Percentiles rank a stretch among this genome's conserved stretches.
phyloP scores from a whole-genome alignment of 805 yeast species.

The Lipomyces japonicus region DNA sequence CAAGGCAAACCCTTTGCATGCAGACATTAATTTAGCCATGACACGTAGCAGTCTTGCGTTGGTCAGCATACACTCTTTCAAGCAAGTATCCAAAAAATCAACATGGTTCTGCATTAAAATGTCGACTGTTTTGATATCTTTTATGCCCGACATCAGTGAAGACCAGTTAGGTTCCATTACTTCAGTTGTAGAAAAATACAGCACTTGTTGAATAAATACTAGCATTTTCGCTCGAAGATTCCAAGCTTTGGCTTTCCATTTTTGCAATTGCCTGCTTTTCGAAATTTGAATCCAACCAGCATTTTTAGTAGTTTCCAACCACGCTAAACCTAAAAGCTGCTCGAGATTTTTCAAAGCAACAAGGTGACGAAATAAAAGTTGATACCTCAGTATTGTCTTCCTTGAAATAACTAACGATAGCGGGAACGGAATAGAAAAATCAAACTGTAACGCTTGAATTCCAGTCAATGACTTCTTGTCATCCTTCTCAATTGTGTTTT shows the following conservation, averaged over 20 bases:
- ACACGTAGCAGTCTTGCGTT: slow-evolving; percentile 47
- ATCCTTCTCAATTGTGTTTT: slow-evolving; percentile 20
- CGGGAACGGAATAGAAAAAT: slow-evolving; percentile 71
- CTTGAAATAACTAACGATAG: slow-evolving; percentile 68
- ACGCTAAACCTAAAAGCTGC: slow-evolving; percentile 56
- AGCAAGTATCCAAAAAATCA: slow-evolving; percentile 55
- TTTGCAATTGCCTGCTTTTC: slow-evolving; percentile 33
- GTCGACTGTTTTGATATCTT: slow-evolving; percentile 41
- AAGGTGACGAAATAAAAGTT: slow-evolving; percentile 70
- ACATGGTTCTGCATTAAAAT: slow-evolving; percentile 48
- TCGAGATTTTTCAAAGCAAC: slow-evolving; percentile 60
- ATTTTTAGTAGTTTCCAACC: slow-evolving; percentile 66
- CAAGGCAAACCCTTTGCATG: slow-evolving; percentile 46
- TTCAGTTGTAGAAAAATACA: slow-evolving; percentile 53
- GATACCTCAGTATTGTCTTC: slow-evolving; percentile 71
- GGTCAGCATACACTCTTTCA: slow-evolving; percentile 66
- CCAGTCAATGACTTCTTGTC: slow-evolving; percentile 32
- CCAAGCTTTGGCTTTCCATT: slow-evolving; percentile 32
- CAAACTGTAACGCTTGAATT: slow-evolving; percentile 39
- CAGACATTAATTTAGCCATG: slow-evolving; percentile 29
- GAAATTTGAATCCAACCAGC: slow-evolving; percentile 61
- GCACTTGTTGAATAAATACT: slow-evolving; percentile 53
- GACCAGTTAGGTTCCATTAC: slow-evolving; percentile 57
- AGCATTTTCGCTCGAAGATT: slow-evolving; percentile 48
- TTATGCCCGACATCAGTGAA: slow-evolving; percentile 38